phyloP scores from a whole-genome alignment of 2,329 filamentous ascomycete species.

The Aureobasidium sp. region DNA sequence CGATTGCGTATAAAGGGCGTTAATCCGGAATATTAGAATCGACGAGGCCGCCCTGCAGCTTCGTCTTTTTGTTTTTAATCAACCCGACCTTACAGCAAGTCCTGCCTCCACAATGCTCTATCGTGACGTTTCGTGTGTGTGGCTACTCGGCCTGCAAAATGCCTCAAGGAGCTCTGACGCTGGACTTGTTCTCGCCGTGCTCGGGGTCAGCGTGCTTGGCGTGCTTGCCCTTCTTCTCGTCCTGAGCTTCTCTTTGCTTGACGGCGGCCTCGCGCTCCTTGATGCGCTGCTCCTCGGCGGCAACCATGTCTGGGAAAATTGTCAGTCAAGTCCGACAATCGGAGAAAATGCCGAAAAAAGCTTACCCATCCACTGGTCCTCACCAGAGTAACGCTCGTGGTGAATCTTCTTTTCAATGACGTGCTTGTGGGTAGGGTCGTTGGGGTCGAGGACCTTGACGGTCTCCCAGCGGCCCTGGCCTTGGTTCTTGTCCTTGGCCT shows the following conservation, averaged over 20 bases:
- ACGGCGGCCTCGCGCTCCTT: conserved; percentile 43
- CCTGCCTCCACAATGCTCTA: background rate
- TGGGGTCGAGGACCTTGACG: conserved; percentile 69
- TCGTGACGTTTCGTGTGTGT: no score
- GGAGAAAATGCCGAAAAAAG: conserved; percentile 18
- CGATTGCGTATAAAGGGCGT: background rate
- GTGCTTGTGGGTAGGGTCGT: conserved; percentile 75
- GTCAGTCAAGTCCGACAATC: conserved; percentile 4
- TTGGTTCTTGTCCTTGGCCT: conserved; percentile 69
- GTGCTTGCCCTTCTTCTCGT: conserved; percentile 21
- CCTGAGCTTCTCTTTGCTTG: conserved; percentile 24
- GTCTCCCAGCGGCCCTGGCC: conserved; percentile 79
- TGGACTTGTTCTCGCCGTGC: conserved; percentile 7
- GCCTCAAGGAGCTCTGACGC: background rate
- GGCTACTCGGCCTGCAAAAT: no score
- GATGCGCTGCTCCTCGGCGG: conserved; percentile 62
- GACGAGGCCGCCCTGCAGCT: background rate
- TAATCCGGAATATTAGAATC: background rate
- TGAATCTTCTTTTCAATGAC: conserved; percentile 82
- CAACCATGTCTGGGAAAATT: conserved; percentile 62
- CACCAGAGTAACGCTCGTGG: conserved; percentile 77
- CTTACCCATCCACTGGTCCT: conserved; percentile 88
- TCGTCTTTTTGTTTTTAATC: background rate
- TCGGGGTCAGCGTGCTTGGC: conserved; percentile 8
- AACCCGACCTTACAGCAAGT: background rate